Evolutionary conservation across 768 basidiomycete genomes (phyloP), one percentile per base, ranked within the genome.

Genomic region (Serendipita sp.): DNA sequence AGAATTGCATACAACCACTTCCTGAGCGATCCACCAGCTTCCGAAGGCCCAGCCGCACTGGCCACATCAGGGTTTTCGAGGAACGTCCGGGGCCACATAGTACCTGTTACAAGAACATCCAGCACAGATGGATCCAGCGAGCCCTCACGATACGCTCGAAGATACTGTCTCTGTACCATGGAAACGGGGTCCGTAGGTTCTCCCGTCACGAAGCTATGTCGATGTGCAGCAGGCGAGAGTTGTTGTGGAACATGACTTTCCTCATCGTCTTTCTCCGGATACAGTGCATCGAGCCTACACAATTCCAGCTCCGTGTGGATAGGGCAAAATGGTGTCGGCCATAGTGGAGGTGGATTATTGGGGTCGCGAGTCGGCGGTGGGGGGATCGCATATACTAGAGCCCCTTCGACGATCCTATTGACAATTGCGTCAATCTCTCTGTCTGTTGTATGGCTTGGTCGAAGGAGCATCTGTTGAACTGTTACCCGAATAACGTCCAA

Each of bases 51-150:
- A 18, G 80, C 75, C 10, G 86, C 84, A 0, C 81, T 82, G 70
- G 88, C 86, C 34, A 79, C 62, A 71, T 91, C 88, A 0, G 89
- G 89, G 67, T 83, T 80, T 66, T 91, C 89, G 18, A 91, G 78
- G 71, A 88, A 89, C n/a, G 84, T 70, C 37, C 77, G 75, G 3
- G 86, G 82, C 86, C 87, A 91, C 64, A 76, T 83, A 0, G 86
- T 83, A 16, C 79, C 80, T 0, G 85, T 83, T 64, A 73, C 81
- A 62, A 90, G 71, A 3, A 79, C 70, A 67, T 90, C 85, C 70
- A 85, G 71, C 33, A 81, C 73, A 65, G 80, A 78, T 1, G 85
- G 80, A 16, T 81, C 75, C 18, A 91, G 72, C 0, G 71, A 70
- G 2, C 87, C 88, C 0, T 69, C 70, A 62, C 87, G 78, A 71